Evolutionary conservation across 305 asterid genomes (phyloP), one percentile per base, ranked within the genome.

Genomic region (Stenogyne calaminthoides): DNA sequence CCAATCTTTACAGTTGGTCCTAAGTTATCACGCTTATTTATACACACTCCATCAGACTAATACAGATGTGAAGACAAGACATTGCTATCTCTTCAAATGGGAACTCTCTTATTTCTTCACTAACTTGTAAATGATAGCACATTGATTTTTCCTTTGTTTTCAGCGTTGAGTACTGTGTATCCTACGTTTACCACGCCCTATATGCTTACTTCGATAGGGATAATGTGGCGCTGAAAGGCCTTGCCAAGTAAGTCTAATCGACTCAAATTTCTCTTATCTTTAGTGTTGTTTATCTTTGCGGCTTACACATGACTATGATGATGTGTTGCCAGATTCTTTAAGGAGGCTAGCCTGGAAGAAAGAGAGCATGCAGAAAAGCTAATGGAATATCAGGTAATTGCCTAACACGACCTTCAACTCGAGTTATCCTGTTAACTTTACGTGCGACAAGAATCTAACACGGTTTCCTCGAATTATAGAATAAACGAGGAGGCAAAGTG

Each of bases 171-270:
- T 89, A 91, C 78, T 83, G 84, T 16, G 85, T 82, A 1, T 93
- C 98, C 4, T 91, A 93, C 58, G 92, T 73, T 34, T 93, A 93
- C 82, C 97, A 91, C 77, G 73, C 98, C 19, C 77, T 89, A 56
- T 91, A 72, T 58, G 93, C 93, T 1, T 93, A 85, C 82, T 91
- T 93, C 54, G 97, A 93, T 83, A 76, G 95, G 81, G 97, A 93
- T 67, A 85, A 91, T 70, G 86, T 93, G 61, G 96, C 95, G 19
- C 87, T 85, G 16, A 87, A 84, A 73, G 98, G 98, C 84, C 82
- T 89, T 11, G 96, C 98, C 16, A 93, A 91, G 97, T 93, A 80
- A 84, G 78, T 73, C 25, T 22, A 18, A 57, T 10, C 8, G 2
- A 68, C 25, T 55, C 73, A 9, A 5, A 12, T 32, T 16, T 73